Conservation (phyloP, 2,329 filamentous ascomycete genomes). For the Paracamarosporium sp. region DNA sequence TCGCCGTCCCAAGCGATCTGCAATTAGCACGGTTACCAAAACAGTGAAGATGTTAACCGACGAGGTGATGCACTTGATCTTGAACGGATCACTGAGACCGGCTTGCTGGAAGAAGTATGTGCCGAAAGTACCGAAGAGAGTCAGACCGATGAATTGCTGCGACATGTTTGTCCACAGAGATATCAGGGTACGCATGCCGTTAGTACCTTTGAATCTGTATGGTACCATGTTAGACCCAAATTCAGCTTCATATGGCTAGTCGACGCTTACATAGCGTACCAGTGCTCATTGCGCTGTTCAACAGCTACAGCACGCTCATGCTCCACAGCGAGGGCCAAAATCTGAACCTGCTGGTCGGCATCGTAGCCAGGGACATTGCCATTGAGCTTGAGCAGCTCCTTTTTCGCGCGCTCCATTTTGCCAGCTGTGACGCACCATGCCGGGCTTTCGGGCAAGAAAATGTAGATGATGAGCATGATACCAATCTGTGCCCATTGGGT, state of each 20-base stretch:
- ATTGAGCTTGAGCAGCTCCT: neutral
- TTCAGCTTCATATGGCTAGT: no score
- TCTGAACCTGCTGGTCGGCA: neutral
- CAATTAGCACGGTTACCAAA: constrained; percentile 1
- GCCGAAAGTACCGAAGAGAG: constrained; percentile 49
- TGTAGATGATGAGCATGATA: neutral
- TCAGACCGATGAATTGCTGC: constrained; percentile 50
- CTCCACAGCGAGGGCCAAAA: neutral
- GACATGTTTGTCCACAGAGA: constrained; percentile 50
- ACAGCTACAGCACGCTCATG: neutral
- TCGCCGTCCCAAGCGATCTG: constrained; percentile 5
- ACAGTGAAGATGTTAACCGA: constrained; percentile 5
- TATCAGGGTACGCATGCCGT: constrained; percentile 47
- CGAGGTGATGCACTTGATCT: constrained; percentile 8
- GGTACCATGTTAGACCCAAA: no score
- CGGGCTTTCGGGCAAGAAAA: neutral
- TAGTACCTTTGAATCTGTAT: constrained; percentile 43
- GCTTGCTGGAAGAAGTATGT: constrained; percentile 45
- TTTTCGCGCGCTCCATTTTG: neutral
- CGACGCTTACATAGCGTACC: neutral
- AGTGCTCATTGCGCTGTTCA: neutral
- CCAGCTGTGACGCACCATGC: neutral
- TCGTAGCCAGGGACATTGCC: neutral
- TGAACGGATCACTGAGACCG: constrained; percentile 13
- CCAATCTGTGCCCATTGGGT: neutral